Evolutionary conservation across 106 monocot species (phyloP).

Genomic region (Apostasia shenzhenica): DNA sequence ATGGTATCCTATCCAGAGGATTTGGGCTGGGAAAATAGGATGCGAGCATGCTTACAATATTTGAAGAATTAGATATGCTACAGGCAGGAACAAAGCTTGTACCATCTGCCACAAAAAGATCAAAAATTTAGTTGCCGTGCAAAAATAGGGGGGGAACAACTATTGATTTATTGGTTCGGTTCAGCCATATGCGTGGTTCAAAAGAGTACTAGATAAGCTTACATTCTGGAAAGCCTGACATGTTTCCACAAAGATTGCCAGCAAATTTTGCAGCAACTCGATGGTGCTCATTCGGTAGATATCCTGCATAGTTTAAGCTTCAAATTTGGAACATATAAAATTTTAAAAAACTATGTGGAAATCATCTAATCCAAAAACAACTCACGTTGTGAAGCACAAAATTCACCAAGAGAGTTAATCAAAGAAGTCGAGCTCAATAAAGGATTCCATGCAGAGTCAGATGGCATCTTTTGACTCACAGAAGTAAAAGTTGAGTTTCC

Average conservation of each 20-base stretch:
- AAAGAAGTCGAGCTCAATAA: neutral
- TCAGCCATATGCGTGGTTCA: neutral
- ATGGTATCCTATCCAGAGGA: neutral
- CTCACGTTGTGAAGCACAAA: constrained; percentile 11
- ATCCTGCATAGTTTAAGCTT: constrained; percentile 6
- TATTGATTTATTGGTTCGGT: neutral
- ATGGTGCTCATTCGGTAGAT: constrained; percentile 12
- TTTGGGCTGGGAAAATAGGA: constrained; percentile 3
- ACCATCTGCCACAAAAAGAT: constrained; percentile 11
- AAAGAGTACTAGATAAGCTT: neutral
- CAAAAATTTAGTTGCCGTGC: neutral
- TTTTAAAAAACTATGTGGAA: neutral
- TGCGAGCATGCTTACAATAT: neutral
- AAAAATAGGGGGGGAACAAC: neutral
- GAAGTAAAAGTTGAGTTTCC: neutral
- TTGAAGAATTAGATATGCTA: neutral
- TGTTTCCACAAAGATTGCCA: constrained; percentile 1
- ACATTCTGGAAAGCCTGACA: neutral
- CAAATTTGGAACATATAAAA: neutral
- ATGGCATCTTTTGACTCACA: neutral
- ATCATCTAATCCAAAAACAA: neutral
- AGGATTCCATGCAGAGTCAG: neutral
- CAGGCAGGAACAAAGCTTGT: neutral
- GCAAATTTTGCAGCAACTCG: constrained; percentile 6
- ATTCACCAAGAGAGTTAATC: neutral